Percentiles rank a stretch among this genome's conserved stretches.
Conservation (phyloP, 768 basidiomycete genomes). For the Sarcodon sp. region DNA sequence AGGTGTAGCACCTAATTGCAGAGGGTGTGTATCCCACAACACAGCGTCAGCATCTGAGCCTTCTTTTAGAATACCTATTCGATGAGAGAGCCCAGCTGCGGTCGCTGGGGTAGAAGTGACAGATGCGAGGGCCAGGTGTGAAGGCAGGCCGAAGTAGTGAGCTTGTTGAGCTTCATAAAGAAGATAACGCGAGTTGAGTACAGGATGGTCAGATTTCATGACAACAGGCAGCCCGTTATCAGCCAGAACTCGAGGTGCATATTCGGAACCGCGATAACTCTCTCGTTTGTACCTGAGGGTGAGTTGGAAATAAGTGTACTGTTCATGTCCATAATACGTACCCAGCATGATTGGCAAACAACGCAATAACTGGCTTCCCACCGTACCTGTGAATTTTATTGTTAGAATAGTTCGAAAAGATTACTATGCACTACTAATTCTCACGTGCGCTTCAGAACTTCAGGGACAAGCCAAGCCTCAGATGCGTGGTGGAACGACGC, state of each 20-base stretch:
- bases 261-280: conserved; percentile 70
- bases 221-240: conserved; percentile 54
- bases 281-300: conserved; percentile 60
- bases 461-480: conserved; percentile 76
- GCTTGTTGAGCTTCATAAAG: conserved; percentile 80
- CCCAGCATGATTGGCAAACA: conserved; percentile 53
- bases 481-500: conserved; percentile 72
- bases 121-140: conserved; percentile 55
- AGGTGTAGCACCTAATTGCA: conserved; percentile 32
- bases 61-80: conserved; percentile 50
- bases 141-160: conserved; percentile 66
- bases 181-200: conserved; percentile 58
- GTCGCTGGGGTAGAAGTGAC: conserved; percentile 66
- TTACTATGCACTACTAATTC: conserved; percentile 11
- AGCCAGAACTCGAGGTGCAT: conserved; percentile 63
- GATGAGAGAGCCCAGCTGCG: conserved; percentile 64
- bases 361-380: conserved; percentile 56
- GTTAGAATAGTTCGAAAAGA: neutral
- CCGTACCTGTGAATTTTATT: conserved; percentile 30
- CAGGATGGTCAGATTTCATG: conserved; percentile 73
- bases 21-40: conserved; percentile 28
- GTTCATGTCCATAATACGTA: conserved; percentile 5
- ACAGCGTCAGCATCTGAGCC: conserved; percentile 28
- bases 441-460: conserved; percentile 56
- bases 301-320: neutral